phyloP scores from a whole-genome alignment of 2,329 filamentous ascomycete genomes.

The Aurifilum marmelostoma region DNA sequence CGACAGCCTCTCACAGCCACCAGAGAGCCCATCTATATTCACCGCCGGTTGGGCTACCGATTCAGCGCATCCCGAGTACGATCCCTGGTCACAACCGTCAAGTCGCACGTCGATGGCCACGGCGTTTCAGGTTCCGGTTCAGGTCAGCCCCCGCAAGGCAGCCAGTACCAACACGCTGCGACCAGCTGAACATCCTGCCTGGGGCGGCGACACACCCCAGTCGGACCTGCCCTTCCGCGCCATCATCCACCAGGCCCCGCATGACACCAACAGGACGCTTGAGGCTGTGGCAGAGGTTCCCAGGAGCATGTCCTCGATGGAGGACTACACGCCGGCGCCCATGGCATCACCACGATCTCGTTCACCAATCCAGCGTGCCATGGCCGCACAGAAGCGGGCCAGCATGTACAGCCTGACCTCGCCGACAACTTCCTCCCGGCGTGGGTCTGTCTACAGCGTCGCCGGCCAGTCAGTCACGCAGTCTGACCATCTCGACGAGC shows the following conservation, averaged over 20 bases:
- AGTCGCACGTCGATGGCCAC: conserved; percentile 18
- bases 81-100: conserved; percentile 12
- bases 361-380: conserved; percentile 27
- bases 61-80: conserved; percentile 14
- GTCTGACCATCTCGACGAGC: conserved; percentile 8
- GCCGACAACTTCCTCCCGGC: conserved; percentile 16
- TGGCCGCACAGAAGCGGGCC: conserved; percentile 27
- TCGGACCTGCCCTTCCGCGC: conserved; percentile 8
- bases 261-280: not conserved
- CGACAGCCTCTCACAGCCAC: conserved; percentile 23
- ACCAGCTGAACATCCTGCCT: conserved; percentile 29
- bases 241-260: not conserved
- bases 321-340: conserved; percentile 35
- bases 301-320: conserved; percentile 41
- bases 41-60: conserved; percentile 29
- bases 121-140: conserved; percentile 22
- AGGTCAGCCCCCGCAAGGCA: conserved; percentile 37
- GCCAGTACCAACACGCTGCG: conserved; percentile 40
- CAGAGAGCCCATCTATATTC: conserved; percentile 33
- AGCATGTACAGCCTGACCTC: conserved; percentile 33
- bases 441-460: conserved; percentile 22
- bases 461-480: conserved; percentile 14
- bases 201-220: conserved; percentile 12
- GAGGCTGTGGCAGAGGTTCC: conserved; percentile 24
- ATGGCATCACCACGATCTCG: conserved; percentile 18